Evolutionary conservation across 805 yeast species (phyloP), one percentile per base, ranked within the genome.

Genomic region (Candida loeiensis): DNA sequence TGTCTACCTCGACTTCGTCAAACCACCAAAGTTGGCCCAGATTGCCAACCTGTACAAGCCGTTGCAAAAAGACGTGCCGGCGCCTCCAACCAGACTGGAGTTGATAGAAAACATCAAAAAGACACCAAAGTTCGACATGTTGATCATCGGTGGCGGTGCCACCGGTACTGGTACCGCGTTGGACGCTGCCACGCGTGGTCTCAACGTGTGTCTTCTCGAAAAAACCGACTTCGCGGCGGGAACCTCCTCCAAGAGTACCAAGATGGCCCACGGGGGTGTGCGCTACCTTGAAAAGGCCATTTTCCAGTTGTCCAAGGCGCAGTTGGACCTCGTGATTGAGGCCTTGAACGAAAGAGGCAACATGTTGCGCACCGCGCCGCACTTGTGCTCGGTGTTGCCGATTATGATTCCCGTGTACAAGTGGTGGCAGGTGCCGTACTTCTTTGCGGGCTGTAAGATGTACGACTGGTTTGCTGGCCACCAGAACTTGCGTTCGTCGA

Each of bases 261-360:
- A 90, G 68, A 85, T 90, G 81, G 96, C 95, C 32, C 98, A 90
- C 59, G 98, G 98, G 50, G 98, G 98, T 61, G 96, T 90, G 31
- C 75, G 98, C 55, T 90, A 90, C 63, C 75, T 90, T 56, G 98
- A 90, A 62, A 90, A 90, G 70, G 97, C 97, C 28, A 79, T 90
- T 54, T 88, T 88, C 77, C 89, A 88, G 67, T 74, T 90, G 38
- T 89, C 95, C 43, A 88, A 86, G 63, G 91, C 82, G 45, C 98
- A 90, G 69, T 73, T 85, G 63, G 86, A 85, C 64, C 73, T 88
- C 54, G 96, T 88, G 47, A 82, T 85, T 52, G 96, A 88, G 64
- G 95, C 95, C 5, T 71, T 88, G 45, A 82, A 83, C 55, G 96
- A 88, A 66, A 79, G 96, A 59, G 85, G 84, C 39, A 85, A 85